These are phyloP conservation scores for Metschnikowia shivogae DNA, from an alignment of 805 yeast genomes.

Conservation along the genomic window DNA sequence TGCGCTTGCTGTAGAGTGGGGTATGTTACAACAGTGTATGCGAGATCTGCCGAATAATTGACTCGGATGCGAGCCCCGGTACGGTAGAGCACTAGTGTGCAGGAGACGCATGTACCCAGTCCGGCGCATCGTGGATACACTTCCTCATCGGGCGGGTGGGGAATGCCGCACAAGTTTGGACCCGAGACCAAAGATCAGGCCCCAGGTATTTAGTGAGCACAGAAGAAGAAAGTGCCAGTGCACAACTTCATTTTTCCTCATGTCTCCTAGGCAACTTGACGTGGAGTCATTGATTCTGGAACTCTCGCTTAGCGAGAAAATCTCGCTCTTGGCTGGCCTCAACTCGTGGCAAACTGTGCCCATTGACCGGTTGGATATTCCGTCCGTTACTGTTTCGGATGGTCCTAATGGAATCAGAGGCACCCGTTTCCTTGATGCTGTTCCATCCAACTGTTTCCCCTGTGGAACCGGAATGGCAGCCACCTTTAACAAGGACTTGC, in stretches of 20 bases:
- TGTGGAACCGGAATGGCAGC: slow-evolving; percentile 59
- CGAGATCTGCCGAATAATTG: no score
- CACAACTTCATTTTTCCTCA: background rate
- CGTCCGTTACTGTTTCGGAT: slow-evolving; percentile 30
- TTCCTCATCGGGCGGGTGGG: background rate
- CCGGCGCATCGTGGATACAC: background rate
- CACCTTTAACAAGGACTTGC: slow-evolving; percentile 49
- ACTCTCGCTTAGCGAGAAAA: slow-evolving; percentile 33
- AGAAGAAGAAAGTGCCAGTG: no score
- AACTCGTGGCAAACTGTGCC: slow-evolving; percentile 15
- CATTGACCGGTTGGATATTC: slow-evolving; percentile 16
- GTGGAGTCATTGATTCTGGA: slow-evolving; percentile 27
- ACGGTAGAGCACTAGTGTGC: no score
- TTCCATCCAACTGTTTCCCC: slow-evolving; percentile 57
- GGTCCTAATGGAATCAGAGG: slow-evolving; percentile 68
- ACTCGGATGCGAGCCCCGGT: no score
- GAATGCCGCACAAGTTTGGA: background rate
- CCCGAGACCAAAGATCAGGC: no score
- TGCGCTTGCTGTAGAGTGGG: no score
- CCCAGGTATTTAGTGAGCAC: no score
- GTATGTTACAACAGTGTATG: no score
- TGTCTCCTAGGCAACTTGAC: slow-evolving; percentile 20
- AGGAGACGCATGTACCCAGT: no score
- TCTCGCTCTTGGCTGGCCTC: slow-evolving; percentile 34
- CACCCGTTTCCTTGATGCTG: slow-evolving; percentile 47